These are phyloP conservation scores for Dictyostelium brefeldianum DNA, from an alignment of 78 protist genomes.

Conservation along the genomic window DNA sequence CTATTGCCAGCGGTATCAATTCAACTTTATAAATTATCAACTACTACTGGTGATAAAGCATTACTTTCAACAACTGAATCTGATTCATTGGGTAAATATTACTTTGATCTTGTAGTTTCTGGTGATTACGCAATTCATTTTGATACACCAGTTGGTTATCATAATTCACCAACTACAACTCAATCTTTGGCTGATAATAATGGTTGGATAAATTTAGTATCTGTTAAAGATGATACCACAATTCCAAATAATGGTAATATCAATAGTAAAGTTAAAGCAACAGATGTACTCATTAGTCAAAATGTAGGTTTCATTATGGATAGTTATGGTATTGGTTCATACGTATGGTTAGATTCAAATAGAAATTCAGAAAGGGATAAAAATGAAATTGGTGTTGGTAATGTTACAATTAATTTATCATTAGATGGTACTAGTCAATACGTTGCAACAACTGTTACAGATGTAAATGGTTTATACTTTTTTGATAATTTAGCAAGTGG, in stretches of 20 bases:
- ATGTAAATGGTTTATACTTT: background rate
- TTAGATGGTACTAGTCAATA: background rate
- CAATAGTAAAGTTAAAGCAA: background rate
- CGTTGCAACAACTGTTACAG: background rate
- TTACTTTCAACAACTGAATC: background rate
- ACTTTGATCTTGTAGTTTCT: background rate
- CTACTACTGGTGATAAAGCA: background rate
- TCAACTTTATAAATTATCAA: background rate
- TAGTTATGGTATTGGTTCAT: conserved; percentile 26
- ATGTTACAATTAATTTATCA: background rate
- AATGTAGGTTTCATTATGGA: conserved; percentile 18
- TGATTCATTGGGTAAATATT: conserved; percentile 23
- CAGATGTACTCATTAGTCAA: background rate
- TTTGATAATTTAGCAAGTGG: conserved; percentile 5
- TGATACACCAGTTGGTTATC: background rate
- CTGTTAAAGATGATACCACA: background rate
- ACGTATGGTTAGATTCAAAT: conserved; percentile 37
- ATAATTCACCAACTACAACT: background rate
- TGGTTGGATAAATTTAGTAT: background rate
- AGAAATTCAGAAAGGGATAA: background rate
- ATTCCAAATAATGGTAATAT: background rate
- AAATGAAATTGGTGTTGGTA: conserved; percentile 18
- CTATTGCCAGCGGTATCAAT: background rate
- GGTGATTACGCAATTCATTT: conserved; percentile 27
- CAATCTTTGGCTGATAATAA: conserved; percentile 1